Evolutionary conservation across 805 yeast genomes (phyloP).

Genomic region (Brettanomyces nanus): DNA sequence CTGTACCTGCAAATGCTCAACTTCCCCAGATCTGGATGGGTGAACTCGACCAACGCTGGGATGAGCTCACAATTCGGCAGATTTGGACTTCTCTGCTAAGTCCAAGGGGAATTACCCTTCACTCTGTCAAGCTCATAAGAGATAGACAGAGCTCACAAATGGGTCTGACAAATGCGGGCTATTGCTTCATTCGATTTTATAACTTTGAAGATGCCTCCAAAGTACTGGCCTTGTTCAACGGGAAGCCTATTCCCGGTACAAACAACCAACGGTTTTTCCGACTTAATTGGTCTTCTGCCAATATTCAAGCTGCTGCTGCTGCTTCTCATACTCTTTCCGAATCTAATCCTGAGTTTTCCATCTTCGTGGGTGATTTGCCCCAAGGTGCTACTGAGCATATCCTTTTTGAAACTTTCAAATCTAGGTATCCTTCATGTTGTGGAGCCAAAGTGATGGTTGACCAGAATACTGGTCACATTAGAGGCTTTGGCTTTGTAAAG

Average conservation of each 20-base stretch:
- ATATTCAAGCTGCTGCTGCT: conserved; percentile 16
- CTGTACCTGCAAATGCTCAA: background rate
- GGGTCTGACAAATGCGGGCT: conserved; percentile 49
- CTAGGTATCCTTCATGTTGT: conserved; percentile 63
- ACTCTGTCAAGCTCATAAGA: conserved; percentile 55
- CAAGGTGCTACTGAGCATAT: conserved; percentile 63
- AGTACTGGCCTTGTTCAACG: conserved; percentile 58
- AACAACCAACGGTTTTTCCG: conserved; percentile 46
- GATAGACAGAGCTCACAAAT: conserved; percentile 38
- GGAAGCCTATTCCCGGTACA: conserved; percentile 61
- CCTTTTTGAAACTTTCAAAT: conserved; percentile 57
- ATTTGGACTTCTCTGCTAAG: conserved; percentile 50
- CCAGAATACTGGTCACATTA: conserved; percentile 56
- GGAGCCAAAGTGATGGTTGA: conserved; percentile 77
- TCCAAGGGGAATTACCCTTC: conserved; percentile 53
- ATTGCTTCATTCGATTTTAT: conserved; percentile 76
- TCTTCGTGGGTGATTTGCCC: conserved; percentile 82
- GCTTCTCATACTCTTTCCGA: conserved; percentile 7
- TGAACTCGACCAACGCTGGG: conserved; percentile 80
- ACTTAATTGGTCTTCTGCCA: conserved; percentile 69
- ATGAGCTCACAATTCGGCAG: conserved; percentile 54
- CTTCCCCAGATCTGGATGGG: conserved; percentile 74
- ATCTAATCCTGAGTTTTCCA: conserved; percentile 41
- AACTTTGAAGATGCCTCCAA: conserved; percentile 49
- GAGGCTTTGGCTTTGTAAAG: conserved; percentile 89